Percentiles rank a stretch among this genome's conserved stretches.
These are phyloP conservation scores for Lepraria neglecta DNA, from an alignment of 495 filamentous ascomycete species.

Conservation along the genomic window DNA sequence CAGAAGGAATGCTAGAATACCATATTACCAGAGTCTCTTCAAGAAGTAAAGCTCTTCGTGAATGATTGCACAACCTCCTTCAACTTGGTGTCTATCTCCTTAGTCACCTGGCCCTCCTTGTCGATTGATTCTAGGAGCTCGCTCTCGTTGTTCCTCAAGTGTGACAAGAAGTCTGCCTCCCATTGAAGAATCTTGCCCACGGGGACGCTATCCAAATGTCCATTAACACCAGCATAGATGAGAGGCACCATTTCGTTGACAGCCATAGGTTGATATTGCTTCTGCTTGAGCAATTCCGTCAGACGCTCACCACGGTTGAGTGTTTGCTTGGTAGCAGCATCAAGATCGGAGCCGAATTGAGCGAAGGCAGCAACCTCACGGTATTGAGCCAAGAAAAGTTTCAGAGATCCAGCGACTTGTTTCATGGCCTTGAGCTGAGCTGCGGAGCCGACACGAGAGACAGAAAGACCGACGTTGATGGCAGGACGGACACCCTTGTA, in stretches of 20 bases:
- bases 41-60: constrained; percentile 81
- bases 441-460: constrained; percentile 98
- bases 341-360: constrained; percentile 99
- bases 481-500: constrained; percentile 99
- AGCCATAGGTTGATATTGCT: constrained; percentile 98
- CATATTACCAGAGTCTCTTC: constrained; percentile 15
- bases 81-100: constrained; percentile 84
- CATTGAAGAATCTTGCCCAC: constrained; percentile 81
- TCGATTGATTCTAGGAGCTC: constrained; percentile 83
- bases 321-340: constrained; percentile 98
- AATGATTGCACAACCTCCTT: constrained; percentile 72
- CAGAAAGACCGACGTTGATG: constrained; percentile 99
- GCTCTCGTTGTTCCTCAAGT: constrained; percentile 82
- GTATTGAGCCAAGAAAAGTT: constrained; percentile 99
- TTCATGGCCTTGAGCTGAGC: constrained; percentile 99
- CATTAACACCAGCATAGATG: constrained; percentile 99
- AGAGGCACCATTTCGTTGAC: constrained; percentile 99
- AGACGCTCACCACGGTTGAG: constrained; percentile 98
- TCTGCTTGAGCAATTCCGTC: constrained; percentile 99
- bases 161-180: constrained; percentile 88
- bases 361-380: constrained; percentile 99
- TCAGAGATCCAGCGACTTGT: constrained; percentile 98
- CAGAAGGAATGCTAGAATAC: neutral
- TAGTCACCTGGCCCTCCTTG: constrained; percentile 92
- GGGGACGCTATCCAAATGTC: constrained; percentile 79